Evolutionary conservation across 2,329 filamentous ascomycete genomes (phyloP), one percentile per base, ranked within the genome.

Genomic region (Epichloe sp.): DNA sequence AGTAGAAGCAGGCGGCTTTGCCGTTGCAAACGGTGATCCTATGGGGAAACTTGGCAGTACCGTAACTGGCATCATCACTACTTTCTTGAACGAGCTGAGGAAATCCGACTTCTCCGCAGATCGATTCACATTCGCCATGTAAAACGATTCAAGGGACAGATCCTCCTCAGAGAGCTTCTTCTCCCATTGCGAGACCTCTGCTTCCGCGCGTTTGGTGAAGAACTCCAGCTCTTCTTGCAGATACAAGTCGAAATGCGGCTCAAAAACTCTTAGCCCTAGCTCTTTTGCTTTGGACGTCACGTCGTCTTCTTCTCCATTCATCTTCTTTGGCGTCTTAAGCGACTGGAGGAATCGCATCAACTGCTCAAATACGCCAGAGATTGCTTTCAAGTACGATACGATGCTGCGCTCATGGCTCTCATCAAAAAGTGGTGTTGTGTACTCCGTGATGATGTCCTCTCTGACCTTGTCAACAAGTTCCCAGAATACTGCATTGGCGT

Each of bases 41-140:
- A 79, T 70, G 5, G 78, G 68, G 54, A 88, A 79, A 45, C 78
- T 83, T 1, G 88, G 87, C 4, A 97, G 73, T 8, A 89, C 91
- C 49, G 88, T 95, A 47, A 98, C 91, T 2, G 93, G 93, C 83
- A 95, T 94, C 90, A 98, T 96, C 57, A 98, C 87, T 8, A 98
- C 93, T 67, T 97, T 97, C 63, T 89, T 96, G 74, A 98, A 98
- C 0, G 90, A 95, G 44, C 84, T 93, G 54, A 98, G 65, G 60
- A 98, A 98, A 64, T 98, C 93, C 58, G 89, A 88, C 70, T 98
- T 98, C 56, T 94, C 93, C 1, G 89, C 93, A 64, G 95, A 89
- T 26, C 93, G 80, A 63, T 91, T 96, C 62, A 97, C 82, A 64
- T 89, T 96, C 23, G 85, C 86, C 91, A 97, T 96, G 70, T 89